Base-by-base conservation (phyloP, 2,329 filamentous ascomycete species). In the Fusarium humuli region DNA sequence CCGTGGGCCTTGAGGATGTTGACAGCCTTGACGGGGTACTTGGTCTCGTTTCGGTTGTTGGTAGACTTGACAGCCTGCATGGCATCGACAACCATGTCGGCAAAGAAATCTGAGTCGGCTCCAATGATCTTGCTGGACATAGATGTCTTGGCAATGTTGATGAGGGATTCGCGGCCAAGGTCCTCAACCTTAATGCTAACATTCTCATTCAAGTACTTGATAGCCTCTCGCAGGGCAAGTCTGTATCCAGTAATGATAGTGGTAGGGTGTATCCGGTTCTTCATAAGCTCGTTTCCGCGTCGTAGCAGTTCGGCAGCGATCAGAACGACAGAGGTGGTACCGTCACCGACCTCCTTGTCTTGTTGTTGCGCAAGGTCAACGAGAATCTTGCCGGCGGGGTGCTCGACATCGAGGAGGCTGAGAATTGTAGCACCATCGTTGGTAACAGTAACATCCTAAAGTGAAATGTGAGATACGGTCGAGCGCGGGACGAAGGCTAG, bases 41-140 rank as follows among this genome's bases (percentile, higher is more conserved):
- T 99, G 80, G 89, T 84, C 83, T 99, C 96, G 81, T 89, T 91
- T 82, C 91, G 91, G 84, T 92, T 94, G 84, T 98, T 98, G 65
- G 92, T 93, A 47, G 92, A 90, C 87, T 97, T 98, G 77, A 99
- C 96, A 57, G 94, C 92, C 79, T 92, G 90, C 87, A 99, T 98
- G 71, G 75, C 94, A 81, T 99, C 95, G 53, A 99, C 96, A 14
- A 94, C 94, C 92, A 99, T 97, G 83, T 96, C 92, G 74, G 95
- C 90, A 79, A 99, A 99, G 85, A 99, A 99, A 71, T 97, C 94
- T 14, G 93, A 94, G 82, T 99, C 96, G 60, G 92, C 85, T 61
- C 96, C 96, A 79, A 99, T 98, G 78, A 99, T 97, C 85, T 99
- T 99, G 86, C 93, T 97, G 56, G 94, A 98, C 95, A 99, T 99